Conservation (phyloP, 2,329 filamentous ascomycete genomes). For the Fusarium gaditjirri region DNA sequence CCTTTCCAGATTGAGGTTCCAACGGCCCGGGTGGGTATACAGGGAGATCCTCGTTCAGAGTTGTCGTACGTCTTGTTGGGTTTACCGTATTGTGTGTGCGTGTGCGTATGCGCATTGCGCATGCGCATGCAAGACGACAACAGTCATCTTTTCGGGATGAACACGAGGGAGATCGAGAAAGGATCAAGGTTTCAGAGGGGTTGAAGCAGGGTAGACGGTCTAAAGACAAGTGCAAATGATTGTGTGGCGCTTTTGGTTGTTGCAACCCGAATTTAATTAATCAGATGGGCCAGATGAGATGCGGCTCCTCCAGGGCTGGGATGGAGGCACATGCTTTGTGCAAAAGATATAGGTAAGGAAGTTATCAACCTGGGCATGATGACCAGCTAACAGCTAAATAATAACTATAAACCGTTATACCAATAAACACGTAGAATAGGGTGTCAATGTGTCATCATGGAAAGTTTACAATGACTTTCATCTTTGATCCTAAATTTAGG, state of each 20-base stretch:
- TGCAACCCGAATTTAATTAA: conserved; percentile 15
- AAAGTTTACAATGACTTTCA: not conserved
- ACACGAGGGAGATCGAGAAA: conserved; percentile 26
- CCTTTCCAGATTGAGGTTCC: conserved; percentile 38
- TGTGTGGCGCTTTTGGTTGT: conserved; percentile 3
- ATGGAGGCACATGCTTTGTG: not conserved
- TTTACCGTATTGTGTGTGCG: conserved; percentile 1
- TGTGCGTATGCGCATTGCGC: not conserved
- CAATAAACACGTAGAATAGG: not conserved
- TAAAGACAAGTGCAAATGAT: not conserved
- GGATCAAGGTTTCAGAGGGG: conserved; percentile 10
- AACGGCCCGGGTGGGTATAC: conserved; percentile 38
- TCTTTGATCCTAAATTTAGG: conserved; percentile 20
- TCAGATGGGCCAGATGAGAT: conserved; percentile 18
- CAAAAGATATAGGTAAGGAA: not conserved
- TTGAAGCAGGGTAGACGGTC: conserved; percentile 1
- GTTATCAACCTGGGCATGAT: not conserved
- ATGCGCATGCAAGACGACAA: conserved; percentile 15
- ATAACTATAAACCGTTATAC: not conserved
- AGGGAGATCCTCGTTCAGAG: conserved; percentile 34
- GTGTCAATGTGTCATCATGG: not conserved
- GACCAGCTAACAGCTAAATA: not conserved
- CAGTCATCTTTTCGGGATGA: conserved; percentile 20
- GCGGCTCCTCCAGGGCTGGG: conserved; percentile 27
- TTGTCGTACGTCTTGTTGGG: conserved; percentile 32